These are phyloP conservation scores for Melanomma pulvis-pyrius DNA, from an alignment of 495 filamentous ascomycete genomes.

Conservation along the genomic window DNA sequence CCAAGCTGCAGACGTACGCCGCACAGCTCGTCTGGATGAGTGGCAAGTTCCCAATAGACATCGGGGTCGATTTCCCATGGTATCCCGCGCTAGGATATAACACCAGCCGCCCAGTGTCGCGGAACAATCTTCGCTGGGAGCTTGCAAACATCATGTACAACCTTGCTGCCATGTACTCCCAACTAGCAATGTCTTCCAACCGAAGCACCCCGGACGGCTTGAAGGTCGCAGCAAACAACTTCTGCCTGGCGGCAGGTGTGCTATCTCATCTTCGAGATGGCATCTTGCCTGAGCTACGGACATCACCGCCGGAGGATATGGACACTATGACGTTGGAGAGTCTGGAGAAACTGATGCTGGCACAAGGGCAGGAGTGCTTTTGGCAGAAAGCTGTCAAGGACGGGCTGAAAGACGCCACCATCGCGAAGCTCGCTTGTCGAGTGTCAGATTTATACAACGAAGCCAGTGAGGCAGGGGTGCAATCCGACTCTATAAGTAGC, in stretches of 20 bases:
- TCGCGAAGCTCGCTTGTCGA: conserved; percentile 86
- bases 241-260: conserved; percentile 85
- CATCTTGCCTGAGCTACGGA: conserved; percentile 82
- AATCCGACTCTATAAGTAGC: conserved; percentile 83
- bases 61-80: conserved; percentile 95
- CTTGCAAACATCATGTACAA: conserved; percentile 93
- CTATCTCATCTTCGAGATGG: conserved; percentile 75
- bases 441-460: conserved; percentile 90
- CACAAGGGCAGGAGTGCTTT: conserved; percentile 94
- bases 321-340: conserved; percentile 83
- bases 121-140: conserved; percentile 94
- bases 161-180: conserved; percentile 87
- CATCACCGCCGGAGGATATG: conserved; percentile 92
- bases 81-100: conserved; percentile 93
- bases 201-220: conserved; percentile 81
- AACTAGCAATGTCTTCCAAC: conserved; percentile 81
- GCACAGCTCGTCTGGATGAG: conserved; percentile 92
- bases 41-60: conserved; percentile 96
- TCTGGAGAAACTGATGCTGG: conserved; percentile 79
- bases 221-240: conserved; percentile 87
- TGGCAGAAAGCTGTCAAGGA: conserved; percentile 98
- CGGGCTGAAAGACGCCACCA: conserved; percentile 84
- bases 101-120: conserved; percentile 71
- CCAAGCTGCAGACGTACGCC: conserved; percentile 83
- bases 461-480: conserved; percentile 82